phyloP scores from a whole-genome alignment of 805 yeast genomes.

The Saccharomyces eubayanus region DNA sequence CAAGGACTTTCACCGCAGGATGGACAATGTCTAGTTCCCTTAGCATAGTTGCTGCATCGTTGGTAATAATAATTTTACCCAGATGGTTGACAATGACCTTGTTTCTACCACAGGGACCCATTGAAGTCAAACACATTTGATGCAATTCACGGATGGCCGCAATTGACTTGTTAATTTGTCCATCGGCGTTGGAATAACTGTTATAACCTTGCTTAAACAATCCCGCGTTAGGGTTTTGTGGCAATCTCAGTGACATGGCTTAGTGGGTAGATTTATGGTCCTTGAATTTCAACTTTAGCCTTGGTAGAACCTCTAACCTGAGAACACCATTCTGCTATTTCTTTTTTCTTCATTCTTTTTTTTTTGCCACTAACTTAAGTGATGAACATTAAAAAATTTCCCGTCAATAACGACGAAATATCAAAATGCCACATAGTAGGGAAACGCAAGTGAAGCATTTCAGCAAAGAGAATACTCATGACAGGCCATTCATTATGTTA shows the following conservation, averaged over 20 bases:
- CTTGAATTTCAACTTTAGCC: neutral
- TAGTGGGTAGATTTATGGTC: neutral
- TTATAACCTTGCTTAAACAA: constrained; percentile 94
- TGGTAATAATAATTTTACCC: constrained; percentile 81
- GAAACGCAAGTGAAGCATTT: neutral
- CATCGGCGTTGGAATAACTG: constrained; percentile 80
- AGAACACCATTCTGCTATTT: neutral
- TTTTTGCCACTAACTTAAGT: neutral
- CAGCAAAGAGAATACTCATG: neutral
- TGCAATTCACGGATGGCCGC: constrained; percentile 92
- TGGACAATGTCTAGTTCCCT: constrained; percentile 89
- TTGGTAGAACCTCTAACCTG: neutral
- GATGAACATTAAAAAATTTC: neutral
- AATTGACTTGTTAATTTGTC: constrained; percentile 86
- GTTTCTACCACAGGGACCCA: constrained; percentile 97
- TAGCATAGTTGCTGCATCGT: constrained; percentile 97
- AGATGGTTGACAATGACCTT: constrained; percentile 87
- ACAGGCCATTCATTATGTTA: neutral
- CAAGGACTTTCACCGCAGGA: constrained; percentile 92
- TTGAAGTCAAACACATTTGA: constrained; percentile 82
- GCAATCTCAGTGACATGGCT: constrained; percentile 81
- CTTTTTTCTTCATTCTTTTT: neutral
- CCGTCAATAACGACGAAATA: neutral
- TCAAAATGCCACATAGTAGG: no score
- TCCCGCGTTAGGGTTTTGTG: constrained; percentile 88